Evolutionary conservation across 768 basidiomycete genomes (phyloP).

Genomic region (Termitomyces sp.): DNA sequence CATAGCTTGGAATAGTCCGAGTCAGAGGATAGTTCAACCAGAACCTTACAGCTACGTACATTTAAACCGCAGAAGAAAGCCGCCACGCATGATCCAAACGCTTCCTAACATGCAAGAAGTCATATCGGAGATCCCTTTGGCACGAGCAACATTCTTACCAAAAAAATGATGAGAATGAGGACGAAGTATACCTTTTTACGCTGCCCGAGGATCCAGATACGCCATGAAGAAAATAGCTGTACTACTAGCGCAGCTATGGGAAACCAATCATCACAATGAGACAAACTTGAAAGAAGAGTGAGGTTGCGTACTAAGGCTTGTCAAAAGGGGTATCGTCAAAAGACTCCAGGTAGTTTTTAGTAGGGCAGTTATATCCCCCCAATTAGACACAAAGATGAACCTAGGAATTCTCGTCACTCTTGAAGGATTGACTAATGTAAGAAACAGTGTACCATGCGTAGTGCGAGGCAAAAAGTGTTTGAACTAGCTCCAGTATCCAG

Average conservation of each 20-base stretch:
- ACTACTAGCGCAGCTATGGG: background rate
- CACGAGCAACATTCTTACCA: background rate
- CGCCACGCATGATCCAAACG: background rate
- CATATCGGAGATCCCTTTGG: background rate
- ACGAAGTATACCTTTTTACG: background rate
- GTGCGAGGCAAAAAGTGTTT: background rate
- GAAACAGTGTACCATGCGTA: background rate
- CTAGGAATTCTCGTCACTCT: background rate
- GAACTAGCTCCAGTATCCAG: background rate
- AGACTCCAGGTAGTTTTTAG: background rate
- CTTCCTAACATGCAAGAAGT: background rate
- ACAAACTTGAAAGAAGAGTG: background rate
- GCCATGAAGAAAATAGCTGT: background rate
- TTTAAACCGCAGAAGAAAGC: background rate
- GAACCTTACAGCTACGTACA: background rate
- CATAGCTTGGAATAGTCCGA: background rate
- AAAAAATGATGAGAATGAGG: background rate
- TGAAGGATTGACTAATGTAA: background rate
- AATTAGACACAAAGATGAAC: background rate
- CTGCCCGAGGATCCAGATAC: background rate
- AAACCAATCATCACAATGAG: background rate
- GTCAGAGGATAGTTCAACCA: background rate
- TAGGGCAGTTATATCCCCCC: background rate
- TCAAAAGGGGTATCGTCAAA: background rate
- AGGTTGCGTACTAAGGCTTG: background rate